Base-by-base conservation (phyloP, 257 asterid species). In the Solanum chiquidenum region DNA sequence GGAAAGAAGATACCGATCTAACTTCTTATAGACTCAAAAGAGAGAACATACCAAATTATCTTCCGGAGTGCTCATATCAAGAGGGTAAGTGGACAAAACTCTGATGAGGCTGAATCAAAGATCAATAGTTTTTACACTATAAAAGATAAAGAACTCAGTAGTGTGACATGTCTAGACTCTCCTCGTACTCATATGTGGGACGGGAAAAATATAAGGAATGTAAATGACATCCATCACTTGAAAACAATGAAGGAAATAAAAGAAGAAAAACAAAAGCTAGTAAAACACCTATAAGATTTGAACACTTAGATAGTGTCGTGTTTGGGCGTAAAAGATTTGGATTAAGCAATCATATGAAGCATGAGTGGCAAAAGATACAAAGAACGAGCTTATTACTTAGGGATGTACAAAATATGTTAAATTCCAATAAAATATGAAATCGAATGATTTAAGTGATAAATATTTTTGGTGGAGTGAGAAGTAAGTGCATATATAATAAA, bases 111-210 rank as follows among this genome's bases (percentile, higher is more conserved):
- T 87, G 96, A 91, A 85, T 93, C 95, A 80, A 92, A 92, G 93
- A 95, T 93, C 92, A 92, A 23, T 76, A 40, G 98, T 88, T 91
- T 91, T 80, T 86, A 88, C 58, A 88, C 92, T 88, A 93, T 95
- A 60, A 96, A 94, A 86, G 98, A 95, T 84, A 98, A 95, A 84
- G 98, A 93, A 86, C 86, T 88, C 76, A 88, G 91, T 91, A 90
- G 71, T 87, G 83, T 76, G 60, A 76, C 60, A 6, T 98, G 98
- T 91, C 95, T 97, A 85, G 95, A 94, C 91, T 90, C 99, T 87
- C 98, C 99, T 75, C 93, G 95, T 18, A 93, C 93, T 87, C 95
- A 92, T 92, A 98, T 97, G 86, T 97, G 98, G 99, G 98, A 95
- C 91, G 91, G 96, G 85, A 95, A 94, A 92, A 95, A 92, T 88